phyloP scores from a whole-genome alignment of 192 early-diverging fungal genomes.

The Chytriomyces hyalinus region DNA sequence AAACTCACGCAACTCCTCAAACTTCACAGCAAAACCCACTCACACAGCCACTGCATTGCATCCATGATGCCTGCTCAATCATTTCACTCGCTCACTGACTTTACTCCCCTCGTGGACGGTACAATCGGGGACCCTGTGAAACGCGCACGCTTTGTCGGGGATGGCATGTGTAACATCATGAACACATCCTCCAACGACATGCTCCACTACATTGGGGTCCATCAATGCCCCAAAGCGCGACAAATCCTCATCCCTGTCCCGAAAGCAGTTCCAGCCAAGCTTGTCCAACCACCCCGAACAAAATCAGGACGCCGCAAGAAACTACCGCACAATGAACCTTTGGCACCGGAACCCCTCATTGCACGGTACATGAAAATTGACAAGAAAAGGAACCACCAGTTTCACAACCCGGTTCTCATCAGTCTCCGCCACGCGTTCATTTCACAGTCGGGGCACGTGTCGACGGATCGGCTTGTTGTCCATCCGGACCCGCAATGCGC shows the following conservation, averaged over 20 bases:
- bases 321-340: not conserved
- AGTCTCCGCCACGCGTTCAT: not conserved
- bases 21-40: not conserved
- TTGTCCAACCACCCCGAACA: not conserved
- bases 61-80: not conserved
- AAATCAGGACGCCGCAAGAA: constrained; percentile 7
- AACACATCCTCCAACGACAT: not conserved
- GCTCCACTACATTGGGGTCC: constrained; percentile 21
- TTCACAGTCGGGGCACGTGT: not conserved
- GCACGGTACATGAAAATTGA: constrained; percentile 28
- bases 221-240: constrained; percentile 17
- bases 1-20: not conserved
- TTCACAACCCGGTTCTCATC: constrained; percentile 18
- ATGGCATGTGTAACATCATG: constrained; percentile 7
- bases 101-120: constrained; percentile 5
- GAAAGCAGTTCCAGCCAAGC: constrained; percentile 1
- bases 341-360: not conserved
- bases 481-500: not conserved
- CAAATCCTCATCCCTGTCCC: constrained; percentile 20
- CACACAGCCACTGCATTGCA: constrained; percentile 16
- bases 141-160: constrained; percentile 23
- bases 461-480: not conserved
- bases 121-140: constrained; percentile 19
- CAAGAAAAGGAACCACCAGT: constrained; percentile 21
- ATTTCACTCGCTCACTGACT: not conserved